These are phyloP conservation scores for Ogataea minuta DNA, from an alignment of 805 yeast genomes.

Conservation along the genomic window DNA sequence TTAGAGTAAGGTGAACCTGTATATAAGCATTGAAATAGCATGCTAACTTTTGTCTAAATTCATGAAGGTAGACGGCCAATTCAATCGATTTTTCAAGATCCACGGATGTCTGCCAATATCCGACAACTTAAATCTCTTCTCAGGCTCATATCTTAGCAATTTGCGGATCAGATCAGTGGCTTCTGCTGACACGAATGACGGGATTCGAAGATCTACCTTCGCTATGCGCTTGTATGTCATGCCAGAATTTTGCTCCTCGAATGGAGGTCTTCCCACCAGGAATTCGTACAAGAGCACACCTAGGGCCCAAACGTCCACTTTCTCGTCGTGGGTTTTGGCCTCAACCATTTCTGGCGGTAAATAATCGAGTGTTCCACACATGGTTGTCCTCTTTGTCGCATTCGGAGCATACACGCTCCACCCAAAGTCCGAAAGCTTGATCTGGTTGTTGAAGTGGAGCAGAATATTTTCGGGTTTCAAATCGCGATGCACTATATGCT, in stretches of 20 bases:
- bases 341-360: conserved; percentile 95
- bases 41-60: conserved; percentile 6
- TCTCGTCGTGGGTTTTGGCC: conserved; percentile 69
- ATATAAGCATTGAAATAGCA: neutral
- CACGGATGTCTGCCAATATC: conserved; percentile 79
- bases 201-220: conserved; percentile 72
- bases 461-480: conserved; percentile 92
- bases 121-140: conserved; percentile 55
- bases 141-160: conserved; percentile 68
- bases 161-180: conserved; percentile 72
- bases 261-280: conserved; percentile 86
- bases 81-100: conserved; percentile 63
- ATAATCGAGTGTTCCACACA: conserved; percentile 95
- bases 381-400: conserved; percentile 57
- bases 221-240: conserved; percentile 80
- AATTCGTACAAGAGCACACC: conserved; percentile 87
- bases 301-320: conserved; percentile 89
- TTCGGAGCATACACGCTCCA: conserved; percentile 82
- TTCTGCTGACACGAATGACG: conserved; percentile 63
- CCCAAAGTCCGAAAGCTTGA: conserved; percentile 92
- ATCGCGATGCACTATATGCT: conserved; percentile 85
- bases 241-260: conserved; percentile 76
- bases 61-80: conserved; percentile 46
- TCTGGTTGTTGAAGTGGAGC: conserved; percentile 67
- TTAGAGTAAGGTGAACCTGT: conserved; percentile 24